phyloP scores from a whole-genome alignment of 2,329 filamentous ascomycete genomes.

The Pyrenophora seminiperda region DNA sequence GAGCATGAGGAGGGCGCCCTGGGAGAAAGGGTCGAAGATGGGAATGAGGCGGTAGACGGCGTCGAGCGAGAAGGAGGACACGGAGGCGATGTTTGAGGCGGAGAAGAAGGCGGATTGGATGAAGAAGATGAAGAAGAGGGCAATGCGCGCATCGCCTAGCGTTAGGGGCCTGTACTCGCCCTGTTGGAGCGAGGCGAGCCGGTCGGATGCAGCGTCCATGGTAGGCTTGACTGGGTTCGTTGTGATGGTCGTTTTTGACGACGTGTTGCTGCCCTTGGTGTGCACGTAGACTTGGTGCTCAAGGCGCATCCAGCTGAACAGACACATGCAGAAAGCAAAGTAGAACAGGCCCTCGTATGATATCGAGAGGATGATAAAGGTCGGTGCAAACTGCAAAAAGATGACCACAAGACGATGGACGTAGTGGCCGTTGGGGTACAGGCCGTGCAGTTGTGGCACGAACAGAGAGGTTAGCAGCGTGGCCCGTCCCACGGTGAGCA shows the following conservation, averaged over 20 bases:
- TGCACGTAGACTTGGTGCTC: conserved; percentile 75
- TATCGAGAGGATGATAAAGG: conserved; percentile 94
- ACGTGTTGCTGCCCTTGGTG: conserved; percentile 14
- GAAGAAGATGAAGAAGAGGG: conserved; percentile 93
- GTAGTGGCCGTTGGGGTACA: conserved; percentile 84
- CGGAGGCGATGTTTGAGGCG: conserved; percentile 92
- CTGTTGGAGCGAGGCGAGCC: conserved; percentile 38
- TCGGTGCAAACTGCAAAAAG: conserved; percentile 90
- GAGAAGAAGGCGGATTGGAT: conserved; percentile 96
- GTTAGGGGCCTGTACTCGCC: conserved; percentile 68
- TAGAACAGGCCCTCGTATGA: conserved; percentile 98
- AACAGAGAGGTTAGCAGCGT: conserved; percentile 76
- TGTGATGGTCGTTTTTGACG: conserved; percentile 14
- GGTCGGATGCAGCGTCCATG: conserved; percentile 47
- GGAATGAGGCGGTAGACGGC: conserved; percentile 86
- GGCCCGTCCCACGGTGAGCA: conserved; percentile 84
- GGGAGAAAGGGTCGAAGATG: conserved; percentile 90
- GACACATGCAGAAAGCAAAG: conserved; percentile 79
- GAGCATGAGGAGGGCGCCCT: conserved; percentile 81
- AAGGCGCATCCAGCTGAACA: conserved; percentile 89
- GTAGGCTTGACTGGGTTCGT: conserved; percentile 43
- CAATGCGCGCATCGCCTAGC: conserved; percentile 83
- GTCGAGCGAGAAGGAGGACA: conserved; percentile 92
- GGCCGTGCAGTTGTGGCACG: conserved; percentile 78
- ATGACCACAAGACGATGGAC: conserved; percentile 86